Base-by-base conservation (phyloP, 2,329 filamentous ascomycete species). In the Celoporthe dispersa region DNA sequence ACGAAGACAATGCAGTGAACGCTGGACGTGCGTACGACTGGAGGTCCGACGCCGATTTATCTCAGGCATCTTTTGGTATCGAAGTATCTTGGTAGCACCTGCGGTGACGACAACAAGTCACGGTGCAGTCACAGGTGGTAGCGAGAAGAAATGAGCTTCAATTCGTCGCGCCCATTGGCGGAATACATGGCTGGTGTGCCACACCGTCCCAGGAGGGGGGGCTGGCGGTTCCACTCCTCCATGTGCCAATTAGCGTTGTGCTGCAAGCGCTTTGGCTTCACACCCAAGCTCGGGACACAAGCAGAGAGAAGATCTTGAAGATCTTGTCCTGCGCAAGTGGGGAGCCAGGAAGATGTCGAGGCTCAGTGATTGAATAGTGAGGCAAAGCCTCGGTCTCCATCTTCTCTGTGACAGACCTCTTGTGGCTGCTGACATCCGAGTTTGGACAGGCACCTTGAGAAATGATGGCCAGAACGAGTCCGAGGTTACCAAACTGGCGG, bases 171-270 rank as follows among this genome's bases (percentile, higher is more conserved):
- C 41, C 64, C 51, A 71, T 69, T 71, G 67, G 70, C 33, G 39
- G 16, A 57, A n/a, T 2, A 41, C 33, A 48, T 66, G 48, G 41
- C 35, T 68, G 67, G 67, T 59, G 48, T 68, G 60, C 67, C 67
- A 68, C 67, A 64, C 48, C 33, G 19, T 22, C 63, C 66, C 33
- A 37, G 9, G 14, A 37, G 19, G 14, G 22, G 19, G 12, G 53
- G 25, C 53, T 55, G 25, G 53, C 31, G 57, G 59, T 48, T 68
- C 57, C 70, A 35, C 44, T 35, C 41, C 35, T 57, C 67, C 67
- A 53, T 63, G 64, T 66, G 66, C 70, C 70, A 72, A 72, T 72
- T 68, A 64, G 65, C 55, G 57, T 70, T 48, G 51, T 70, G 48
- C 62, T 72, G 68, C 68, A 72, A 72, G 70, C 70, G 70, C 70